Conservation (phyloP, 2,329 filamentous ascomycete species). For the Fusarium armeniacum region DNA sequence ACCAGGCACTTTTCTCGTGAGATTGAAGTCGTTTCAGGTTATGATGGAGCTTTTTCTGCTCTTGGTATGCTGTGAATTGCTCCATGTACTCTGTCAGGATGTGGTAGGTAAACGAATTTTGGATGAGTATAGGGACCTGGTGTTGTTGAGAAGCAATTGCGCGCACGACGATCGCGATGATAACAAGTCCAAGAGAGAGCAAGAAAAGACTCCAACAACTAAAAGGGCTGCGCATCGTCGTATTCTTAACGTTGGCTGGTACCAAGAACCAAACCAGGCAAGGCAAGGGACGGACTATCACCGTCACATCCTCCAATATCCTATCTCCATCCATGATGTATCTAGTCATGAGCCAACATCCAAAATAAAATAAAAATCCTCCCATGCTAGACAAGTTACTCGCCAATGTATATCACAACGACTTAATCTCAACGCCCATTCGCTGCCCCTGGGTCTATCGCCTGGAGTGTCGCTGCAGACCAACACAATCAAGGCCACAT, state of each 20-base stretch:
- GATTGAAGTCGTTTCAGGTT: conserved; percentile 18
- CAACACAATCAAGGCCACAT: conserved; percentile 26
- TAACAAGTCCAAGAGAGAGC: not conserved
- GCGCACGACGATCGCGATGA: conserved; percentile 1
- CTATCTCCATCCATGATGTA: conserved; percentile 8
- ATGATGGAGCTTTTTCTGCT: conserved; percentile 24
- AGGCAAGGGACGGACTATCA: conserved; percentile 12
- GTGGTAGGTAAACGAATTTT: conserved; percentile 4
- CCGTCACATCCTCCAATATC: conserved; percentile 29
- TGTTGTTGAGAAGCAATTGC: conserved; percentile 11
- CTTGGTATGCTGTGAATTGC: conserved; percentile 17
- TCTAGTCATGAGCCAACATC: not conserved
- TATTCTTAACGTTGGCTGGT: conserved; percentile 41
- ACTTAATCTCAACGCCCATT: conserved; percentile 35
- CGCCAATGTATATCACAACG: conserved; percentile 17
- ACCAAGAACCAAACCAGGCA: conserved; percentile 16
- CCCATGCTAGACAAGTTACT: conserved; percentile 31
- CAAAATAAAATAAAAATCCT: not conserved
- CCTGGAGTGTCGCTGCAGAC: conserved; percentile 22
- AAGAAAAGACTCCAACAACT: conserved; percentile 15
- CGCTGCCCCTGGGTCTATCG: conserved; percentile 40
- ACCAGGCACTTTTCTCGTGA: conserved; percentile 19
- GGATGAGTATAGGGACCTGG: not conserved
- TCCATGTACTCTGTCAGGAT: conserved; percentile 38
- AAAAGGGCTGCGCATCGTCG: conserved; percentile 25